Evolutionary conservation across 1,284 basidiomycete species (phyloP), one percentile per base, ranked within the genome.

Genomic region (Termitomyces sp.): DNA sequence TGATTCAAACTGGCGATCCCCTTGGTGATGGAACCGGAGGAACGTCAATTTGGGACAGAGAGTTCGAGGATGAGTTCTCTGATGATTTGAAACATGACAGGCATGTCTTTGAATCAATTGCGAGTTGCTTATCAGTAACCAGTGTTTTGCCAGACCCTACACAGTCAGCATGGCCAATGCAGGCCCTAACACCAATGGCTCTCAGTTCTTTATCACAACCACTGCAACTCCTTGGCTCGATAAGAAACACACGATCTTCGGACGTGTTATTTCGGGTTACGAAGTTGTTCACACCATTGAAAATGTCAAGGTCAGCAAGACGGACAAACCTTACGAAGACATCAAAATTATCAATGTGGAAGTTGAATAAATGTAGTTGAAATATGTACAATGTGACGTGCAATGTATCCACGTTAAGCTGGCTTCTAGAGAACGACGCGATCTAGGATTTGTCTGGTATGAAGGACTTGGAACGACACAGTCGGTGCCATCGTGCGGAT

Each of bases 111-210:
- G 7, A 19, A 28, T 21, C 34, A 35, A 13, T 10, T 43, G 21
- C 26, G 11, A 14, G 8, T 19, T 10, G 24, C 26, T 40, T 13
- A 18, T 30, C 28, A 30, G 14, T 30, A 49, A 45, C 59, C 21
- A 67, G 41, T 49, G 19, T 34, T 43, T 31, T 55, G 21, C 37
- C 54, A 91, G 89, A 54, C 95, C 96, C 0, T 98, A 97, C 66
- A 97, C 91, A n/a, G 78, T 99, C 46, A 94, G 92, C 64, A 98
- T 98, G 94, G 97, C 97, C n/a, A 99, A 99, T 61, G 91, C 93
- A 2, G 96, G 97, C 1, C 87, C 93, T 1, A 78, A 78, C 50
- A 99, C 97, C 37, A 99, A 99, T 66, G 97, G 88, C 2, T 91
- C 88, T 3, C 96, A 99, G 68, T 99, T 99, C 77, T 99, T 99